Evolutionary conservation across 257 asterid species (phyloP).

Genomic region (Solanum sejunctum): DNA sequence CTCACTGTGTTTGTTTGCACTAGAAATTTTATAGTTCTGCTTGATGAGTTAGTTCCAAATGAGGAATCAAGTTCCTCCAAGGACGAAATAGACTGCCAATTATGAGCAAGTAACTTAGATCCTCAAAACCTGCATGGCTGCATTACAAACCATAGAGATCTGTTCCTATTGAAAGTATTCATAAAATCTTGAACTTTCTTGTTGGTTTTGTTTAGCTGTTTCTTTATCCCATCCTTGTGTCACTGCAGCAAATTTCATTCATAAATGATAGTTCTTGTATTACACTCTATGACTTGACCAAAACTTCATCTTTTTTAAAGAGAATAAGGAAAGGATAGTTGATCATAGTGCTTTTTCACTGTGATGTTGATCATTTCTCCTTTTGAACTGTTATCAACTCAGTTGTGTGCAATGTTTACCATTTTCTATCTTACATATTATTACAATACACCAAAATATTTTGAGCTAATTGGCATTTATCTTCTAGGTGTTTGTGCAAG

Average conservation of each 20-base stretch:
- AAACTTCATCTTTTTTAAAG: neutral
- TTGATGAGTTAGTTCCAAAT: neutral
- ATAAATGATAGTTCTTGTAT: neutral
- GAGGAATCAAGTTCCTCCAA: neutral
- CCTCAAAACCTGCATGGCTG: neutral
- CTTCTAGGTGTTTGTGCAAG: slow-evolving; percentile 52
- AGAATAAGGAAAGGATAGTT: neutral
- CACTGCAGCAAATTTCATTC: neutral
- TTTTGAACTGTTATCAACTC: neutral
- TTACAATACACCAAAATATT: neutral
- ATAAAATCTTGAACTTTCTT: neutral
- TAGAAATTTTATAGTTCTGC: neutral
- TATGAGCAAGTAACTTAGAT: neutral
- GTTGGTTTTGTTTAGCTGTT: neutral
- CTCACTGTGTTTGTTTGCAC: neutral
- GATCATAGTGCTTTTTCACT: neutral
- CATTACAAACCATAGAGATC: neutral
- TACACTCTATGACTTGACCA: neutral
- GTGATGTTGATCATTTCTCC: neutral
- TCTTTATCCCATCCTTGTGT: neutral
- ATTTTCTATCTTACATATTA: neutral
- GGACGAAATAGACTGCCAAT: neutral
- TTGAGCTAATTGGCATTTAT: neutral
- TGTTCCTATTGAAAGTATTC: neutral
- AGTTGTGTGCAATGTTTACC: neutral